Base-by-base conservation (phyloP, 345 rosid genomes). In the Hibiscus syriacus region DNA sequence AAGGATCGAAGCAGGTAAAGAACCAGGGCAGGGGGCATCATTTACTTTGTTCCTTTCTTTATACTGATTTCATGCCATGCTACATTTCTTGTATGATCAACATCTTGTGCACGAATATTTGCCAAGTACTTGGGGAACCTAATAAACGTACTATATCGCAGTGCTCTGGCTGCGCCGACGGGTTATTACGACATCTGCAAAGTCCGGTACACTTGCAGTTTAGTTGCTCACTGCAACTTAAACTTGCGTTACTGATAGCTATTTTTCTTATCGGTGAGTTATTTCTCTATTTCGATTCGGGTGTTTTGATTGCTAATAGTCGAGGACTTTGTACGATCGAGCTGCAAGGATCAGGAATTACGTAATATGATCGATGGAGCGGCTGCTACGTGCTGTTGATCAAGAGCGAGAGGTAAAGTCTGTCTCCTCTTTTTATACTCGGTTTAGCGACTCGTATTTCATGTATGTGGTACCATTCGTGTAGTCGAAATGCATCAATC, bases 1-100 rank as follows among this genome's bases (percentile, higher is more conserved):
- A 86, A 74, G 85, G 90, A 16, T 68, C 63, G 19, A 89, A 77
- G 73, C 84, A 86, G 87, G 96, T 86, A 45, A 55, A 41, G 19
- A 13, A 38, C 13, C 23, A 3, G 6, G 55, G n/a, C 23, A 16
- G n/a, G 29, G 16, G 10, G 10, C n/a, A 16, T 60, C 6, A 4
- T 45, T 4, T 69, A 8, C 43, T 41, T 38, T 11, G 2, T 56
- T 43, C 41, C 49, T 43, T 25, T 14, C n/a, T n/a, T 22, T 8
- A 12, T 25, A 4, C 54, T 20, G 14, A 30, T 45, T 7, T 30
- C 16, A 22, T 30, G 49, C 12, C n/a, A 17, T 55, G 27, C 25
- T 52, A 20, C 0, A n/a, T n/a, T 64, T 71, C 9, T 16, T 41
- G 25, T 55, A 22, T 48, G 19, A n/a, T 16, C 25, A 19, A 55